Percentiles rank a stretch among this genome's conserved stretches.
Evolutionary conservation across 345 rosid species (phyloP).

Genomic region (Citrus medica): DNA sequence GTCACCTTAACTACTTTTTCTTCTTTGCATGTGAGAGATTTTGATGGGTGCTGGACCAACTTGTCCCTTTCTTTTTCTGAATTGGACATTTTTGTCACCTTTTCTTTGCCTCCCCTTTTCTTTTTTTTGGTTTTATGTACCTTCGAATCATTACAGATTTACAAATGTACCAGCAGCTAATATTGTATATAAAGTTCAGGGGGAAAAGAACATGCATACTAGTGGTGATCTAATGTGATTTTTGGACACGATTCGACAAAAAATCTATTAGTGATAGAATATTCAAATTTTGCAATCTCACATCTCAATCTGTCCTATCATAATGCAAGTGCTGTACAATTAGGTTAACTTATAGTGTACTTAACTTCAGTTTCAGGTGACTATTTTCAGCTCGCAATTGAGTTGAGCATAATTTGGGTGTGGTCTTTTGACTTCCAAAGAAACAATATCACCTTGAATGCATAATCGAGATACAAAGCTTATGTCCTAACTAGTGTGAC

Average conservation of each 20-base stretch:
- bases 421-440: no score
- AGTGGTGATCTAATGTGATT: neutral
- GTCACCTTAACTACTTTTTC: neutral
- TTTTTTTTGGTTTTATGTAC: neutral
- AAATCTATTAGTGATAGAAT: neutral
- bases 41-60: slow-evolving; percentile 20
- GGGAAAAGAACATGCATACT: neutral
- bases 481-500: neutral
- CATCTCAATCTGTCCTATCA: neutral
- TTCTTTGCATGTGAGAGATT: slow-evolving; percentile 24
- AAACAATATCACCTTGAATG: no score
- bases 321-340: neutral
- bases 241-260: slow-evolving; percentile 4
- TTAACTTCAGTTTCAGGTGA: neutral
- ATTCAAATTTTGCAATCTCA: neutral
- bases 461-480: neutral
- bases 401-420: neutral
- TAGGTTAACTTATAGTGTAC: neutral
- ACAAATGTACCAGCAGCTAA: neutral
- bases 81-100: neutral
- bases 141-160: neutral
- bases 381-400: neutral
- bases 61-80: neutral
- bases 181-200: neutral
- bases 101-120: neutral